Evolutionary conservation across 2,329 filamentous ascomycete genomes (phyloP), one percentile per base, ranked within the genome.

Genomic region (Diaporthe aspalathi): DNA sequence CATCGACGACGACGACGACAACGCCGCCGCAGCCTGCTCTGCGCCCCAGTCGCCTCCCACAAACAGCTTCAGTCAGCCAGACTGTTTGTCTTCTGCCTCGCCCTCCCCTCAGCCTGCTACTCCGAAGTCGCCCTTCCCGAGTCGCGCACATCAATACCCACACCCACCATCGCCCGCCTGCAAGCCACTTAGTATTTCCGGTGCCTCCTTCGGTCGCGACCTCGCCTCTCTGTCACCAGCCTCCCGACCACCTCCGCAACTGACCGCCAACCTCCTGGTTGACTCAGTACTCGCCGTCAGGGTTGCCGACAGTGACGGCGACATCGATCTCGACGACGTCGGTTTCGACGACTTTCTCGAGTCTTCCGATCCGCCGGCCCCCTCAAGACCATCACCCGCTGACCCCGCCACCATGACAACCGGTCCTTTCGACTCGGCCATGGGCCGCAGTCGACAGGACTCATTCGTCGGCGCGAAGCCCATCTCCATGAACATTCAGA

Each of bases 401-500:
- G 76, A 81, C 76, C 45, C 77, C 78, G 76, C 83, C 82, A 80
- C 86, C 68, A 90, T 91, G 86, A 90, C 89, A 75, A 87, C 88
- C 75, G 88, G 87, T 76, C 85, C 87, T 70, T 86, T 89, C 77
- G 89, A 91, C 81, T 83, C 86, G 82, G 84, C 85, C 79, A 84
- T 89, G 82, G 83, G 86, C 81, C 88, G 87, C 78, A 84, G 80
- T 80, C 86, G 89, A 75, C 88, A 91, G 79, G 89, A 91, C 82
- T 91, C 89, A 68, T 91, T 91, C 80, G 88, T 89, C 79, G 89
- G 88, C 82, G 87, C 88, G 71, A 88, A 89, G 62, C 88, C 90
- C 27, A 91, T 90, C 80, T 90, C 90, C 75, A 92, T 92, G 75
- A 90, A 89, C 72, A 89, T 91, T 85, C 87, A 85, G 77, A 91